These are phyloP conservation scores for Aspergillus pseudoterreus DNA, from an alignment of 2,329 filamentous ascomycete genomes.

Conservation along the genomic window DNA sequence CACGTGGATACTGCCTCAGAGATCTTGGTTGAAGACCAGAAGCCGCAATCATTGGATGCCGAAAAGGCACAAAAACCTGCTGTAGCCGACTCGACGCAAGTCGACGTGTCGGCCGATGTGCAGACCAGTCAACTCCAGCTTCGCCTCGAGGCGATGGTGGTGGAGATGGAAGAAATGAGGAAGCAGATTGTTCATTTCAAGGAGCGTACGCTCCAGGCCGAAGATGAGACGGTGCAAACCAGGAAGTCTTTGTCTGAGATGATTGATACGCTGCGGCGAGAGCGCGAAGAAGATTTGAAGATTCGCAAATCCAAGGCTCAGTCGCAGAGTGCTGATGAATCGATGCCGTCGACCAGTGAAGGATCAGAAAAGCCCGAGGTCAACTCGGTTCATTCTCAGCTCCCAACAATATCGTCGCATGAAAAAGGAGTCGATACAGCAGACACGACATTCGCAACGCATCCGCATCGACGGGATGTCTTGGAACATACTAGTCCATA, in stretches of 20 bases:
- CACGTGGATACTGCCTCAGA: constrained; percentile 3
- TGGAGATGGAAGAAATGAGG: constrained; percentile 77
- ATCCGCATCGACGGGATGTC: constrained; percentile 30
- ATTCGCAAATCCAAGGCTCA: constrained; percentile 23
- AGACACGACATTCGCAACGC: constrained; percentile 41
- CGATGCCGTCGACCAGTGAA: constrained; percentile 4
- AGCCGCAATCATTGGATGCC: constrained; percentile 10
- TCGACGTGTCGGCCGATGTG: constrained; percentile 23
- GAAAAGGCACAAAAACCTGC: constrained; percentile 8
- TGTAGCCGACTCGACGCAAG: constrained; percentile 30
- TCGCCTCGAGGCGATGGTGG: constrained; percentile 70
- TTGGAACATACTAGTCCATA: constrained; percentile 65
- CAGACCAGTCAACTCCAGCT: constrained; percentile 56
- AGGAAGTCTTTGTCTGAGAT: constrained; percentile 79
- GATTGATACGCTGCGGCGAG: constrained; percentile 73
- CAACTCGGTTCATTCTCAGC: constrained; percentile 24
- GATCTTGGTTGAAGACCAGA: constrained; percentile 5
- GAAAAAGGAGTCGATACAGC: constrained; percentile 36
- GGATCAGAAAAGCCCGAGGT: constrained; percentile 8
- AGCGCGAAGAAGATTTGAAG: constrained; percentile 55
- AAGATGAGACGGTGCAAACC: constrained; percentile 68
- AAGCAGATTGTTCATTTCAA: constrained; percentile 76
- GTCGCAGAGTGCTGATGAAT: constrained; percentile 9
- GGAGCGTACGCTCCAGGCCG: constrained; percentile 72
- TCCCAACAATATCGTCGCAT: constrained; percentile 50